These are phyloP conservation scores for Dothideomycetidae sp. DNA, from an alignment of 2,329 filamentous ascomycete species.

Conservation along the genomic window DNA sequence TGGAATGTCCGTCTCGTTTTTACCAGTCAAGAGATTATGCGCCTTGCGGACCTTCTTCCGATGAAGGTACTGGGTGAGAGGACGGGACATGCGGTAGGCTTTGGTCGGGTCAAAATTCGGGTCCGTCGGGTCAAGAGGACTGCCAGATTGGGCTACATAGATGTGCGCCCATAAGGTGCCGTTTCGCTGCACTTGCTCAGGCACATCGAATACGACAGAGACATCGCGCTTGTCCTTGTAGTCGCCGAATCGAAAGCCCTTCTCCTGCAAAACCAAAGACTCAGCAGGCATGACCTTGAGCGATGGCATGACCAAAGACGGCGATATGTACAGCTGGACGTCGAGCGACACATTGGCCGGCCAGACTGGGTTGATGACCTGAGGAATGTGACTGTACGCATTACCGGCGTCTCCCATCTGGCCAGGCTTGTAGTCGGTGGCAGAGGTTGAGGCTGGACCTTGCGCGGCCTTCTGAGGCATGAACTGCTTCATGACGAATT, in stretches of 20 bases:
- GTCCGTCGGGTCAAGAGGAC: constrained; percentile 59
- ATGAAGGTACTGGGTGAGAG: constrained; percentile 75
- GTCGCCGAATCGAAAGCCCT: constrained; percentile 63
- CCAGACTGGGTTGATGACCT: constrained; percentile 77
- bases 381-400: constrained; percentile 49
- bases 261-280: constrained; percentile 64
- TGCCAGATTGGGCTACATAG: constrained; percentile 66
- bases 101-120: constrained; percentile 57
- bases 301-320: constrained; percentile 53
- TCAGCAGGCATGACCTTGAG: constrained; percentile 52
- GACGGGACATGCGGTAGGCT: constrained; percentile 72
- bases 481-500: constrained; percentile 43
- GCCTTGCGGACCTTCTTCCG: constrained; percentile 86
- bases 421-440: constrained; percentile 8
- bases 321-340: constrained; percentile 70
- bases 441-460: constrained; percentile 22
- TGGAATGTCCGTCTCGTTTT: constrained; percentile 30
- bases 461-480: constrained; percentile 22
- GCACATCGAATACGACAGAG: constrained; percentile 64
- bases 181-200: constrained; percentile 71
- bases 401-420: constrained; percentile 4
- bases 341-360: constrained; percentile 64
- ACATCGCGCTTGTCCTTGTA: constrained; percentile 64
- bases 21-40: constrained; percentile 58
- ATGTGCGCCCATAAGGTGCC: constrained; percentile 93